phyloP scores from a whole-genome alignment of 257 asterid species.

The Solanum chiquidenum region DNA sequence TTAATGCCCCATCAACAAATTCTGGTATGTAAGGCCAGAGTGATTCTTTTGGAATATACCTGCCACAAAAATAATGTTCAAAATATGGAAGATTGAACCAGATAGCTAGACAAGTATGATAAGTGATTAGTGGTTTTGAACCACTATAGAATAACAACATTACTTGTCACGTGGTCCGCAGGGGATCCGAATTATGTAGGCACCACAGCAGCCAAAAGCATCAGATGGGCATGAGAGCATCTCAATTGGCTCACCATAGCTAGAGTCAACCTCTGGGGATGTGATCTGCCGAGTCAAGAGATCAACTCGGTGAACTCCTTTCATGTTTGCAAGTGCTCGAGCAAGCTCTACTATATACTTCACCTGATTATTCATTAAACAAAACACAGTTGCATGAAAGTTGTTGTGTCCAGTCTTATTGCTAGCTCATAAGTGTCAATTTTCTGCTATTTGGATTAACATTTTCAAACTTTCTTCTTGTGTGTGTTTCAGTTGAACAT shows the following conservation, averaged over 20 bases:
- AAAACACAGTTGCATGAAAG: not conserved
- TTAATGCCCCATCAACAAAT: constrained; percentile 49
- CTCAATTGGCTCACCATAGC: constrained; percentile 60
- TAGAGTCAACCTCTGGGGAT: constrained; percentile 42
- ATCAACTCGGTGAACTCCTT: constrained; percentile 56
- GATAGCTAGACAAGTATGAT: not conserved
- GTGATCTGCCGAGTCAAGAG: constrained; percentile 57
- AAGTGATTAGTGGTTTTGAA: not conserved
- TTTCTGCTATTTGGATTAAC: not conserved
- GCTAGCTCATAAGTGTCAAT: not conserved
- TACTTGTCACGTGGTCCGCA: constrained; percentile 49
- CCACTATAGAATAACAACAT: not conserved
- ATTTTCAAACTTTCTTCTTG: not conserved
- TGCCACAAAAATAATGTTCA: constrained; percentile 2
- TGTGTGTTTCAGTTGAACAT: not conserved
- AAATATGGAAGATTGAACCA: not conserved
- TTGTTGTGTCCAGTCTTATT: not conserved
- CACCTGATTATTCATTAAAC: constrained; percentile 20
- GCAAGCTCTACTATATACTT: constrained; percentile 65
- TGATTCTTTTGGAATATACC: constrained; percentile 44
- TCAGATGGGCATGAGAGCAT: constrained; percentile 56
- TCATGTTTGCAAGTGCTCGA: constrained; percentile 45
- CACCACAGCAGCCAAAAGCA: constrained; percentile 48
- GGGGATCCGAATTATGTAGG: constrained; percentile 58
- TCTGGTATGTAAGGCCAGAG: constrained; percentile 58